Base-by-base conservation (phyloP, 1,139 yeast genomes). In the Suhomyces yuchorum region DNA sequence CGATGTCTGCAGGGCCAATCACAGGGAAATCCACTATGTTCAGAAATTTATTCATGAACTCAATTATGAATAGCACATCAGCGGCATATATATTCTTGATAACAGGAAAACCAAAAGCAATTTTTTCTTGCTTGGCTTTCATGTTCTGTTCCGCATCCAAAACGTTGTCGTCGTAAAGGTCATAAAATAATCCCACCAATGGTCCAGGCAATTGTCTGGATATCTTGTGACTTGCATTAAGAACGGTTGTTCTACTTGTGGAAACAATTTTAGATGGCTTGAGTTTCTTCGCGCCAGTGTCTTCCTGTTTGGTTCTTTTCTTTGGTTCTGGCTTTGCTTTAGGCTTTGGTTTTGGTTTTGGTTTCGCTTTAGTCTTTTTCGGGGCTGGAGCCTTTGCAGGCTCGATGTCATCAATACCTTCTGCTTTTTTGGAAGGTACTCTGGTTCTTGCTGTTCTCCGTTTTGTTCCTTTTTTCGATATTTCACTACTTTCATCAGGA, bases 1-100 rank as follows among this genome's bases (percentile, higher is more conserved):
- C 84, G 30, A 81, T 66, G 54, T 77, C 81, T 50, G 73, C 77
- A 11, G 84, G 82, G 0, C 75, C 71, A 9, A 78, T 50, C 11
- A 61, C 66, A 2, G 50, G 50, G 40, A 70, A 66, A 34, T 65
- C 64, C 1, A 69, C 46, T 5, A 67, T 50, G 6, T 62, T 59
- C 46, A 61, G 64, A 53, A 80, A 81, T 55, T 76, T 78, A 43
- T 68, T 67, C 32, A 78, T 59, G 49, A 73, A 81, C 7, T 77
- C 64, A 52, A 78, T 61, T 4, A 81, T 60, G 47, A 60, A 67
- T 20, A 77, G 52, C 14, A 80, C 68, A 52, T 78, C 81, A 33
- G 66, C 66, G 0, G 82, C 84, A 55, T 71, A 75, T 1, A 77
- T 74, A 0, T 77, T 57, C 19, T 54, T 54, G 18, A 44, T 46